Conservation (phyloP, 352 stramenopile genomes). For the Phytophthora agathidicida region DNA sequence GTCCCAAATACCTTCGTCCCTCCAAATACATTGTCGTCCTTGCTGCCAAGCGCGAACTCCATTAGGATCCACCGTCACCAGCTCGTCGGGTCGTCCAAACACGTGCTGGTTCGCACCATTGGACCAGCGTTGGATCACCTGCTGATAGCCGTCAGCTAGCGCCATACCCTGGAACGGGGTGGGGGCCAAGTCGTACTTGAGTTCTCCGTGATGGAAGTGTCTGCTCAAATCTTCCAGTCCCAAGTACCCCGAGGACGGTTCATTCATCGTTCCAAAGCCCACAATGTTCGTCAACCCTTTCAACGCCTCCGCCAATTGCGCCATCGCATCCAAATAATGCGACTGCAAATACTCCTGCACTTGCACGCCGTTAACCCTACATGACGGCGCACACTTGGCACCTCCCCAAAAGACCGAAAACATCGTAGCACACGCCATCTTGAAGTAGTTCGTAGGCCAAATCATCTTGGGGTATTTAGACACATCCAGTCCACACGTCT, state of each 20-base stretch:
- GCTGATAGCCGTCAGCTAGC: constrained; percentile 67
- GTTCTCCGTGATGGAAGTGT: constrained; percentile 59
- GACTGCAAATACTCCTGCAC: constrained; percentile 90
- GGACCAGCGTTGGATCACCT: constrained; percentile 72
- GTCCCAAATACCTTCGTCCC: constrained; percentile 82
- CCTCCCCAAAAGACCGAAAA: constrained; percentile 92
- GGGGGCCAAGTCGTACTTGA: constrained; percentile 79
- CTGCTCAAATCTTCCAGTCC: constrained; percentile 62
- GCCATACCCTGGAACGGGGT: constrained; percentile 86
- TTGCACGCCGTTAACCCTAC: constrained; percentile 69
- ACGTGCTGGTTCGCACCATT: constrained; percentile 80
- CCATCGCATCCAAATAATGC: constrained; percentile 85
- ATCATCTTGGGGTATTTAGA: constrained; percentile 89
- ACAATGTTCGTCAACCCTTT: constrained; percentile 82
- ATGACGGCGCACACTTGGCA: constrained; percentile 66
- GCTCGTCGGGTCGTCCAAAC: constrained; percentile 52
- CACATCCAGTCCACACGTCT: constrained; percentile 50
- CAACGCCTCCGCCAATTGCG: constrained; percentile 62
- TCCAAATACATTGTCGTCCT: constrained; percentile 76
- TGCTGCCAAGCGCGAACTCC: constrained; percentile 75
- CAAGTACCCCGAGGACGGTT: constrained; percentile 83
- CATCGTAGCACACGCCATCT: constrained; percentile 90
- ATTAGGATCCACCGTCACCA: constrained; percentile 55
- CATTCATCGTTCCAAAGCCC: constrained; percentile 93
- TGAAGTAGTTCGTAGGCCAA: constrained; percentile 93